Evolutionary conservation across 257 asterid genomes (phyloP), one percentile per base, ranked within the genome.

Genomic region (Lycium barbarum): DNA sequence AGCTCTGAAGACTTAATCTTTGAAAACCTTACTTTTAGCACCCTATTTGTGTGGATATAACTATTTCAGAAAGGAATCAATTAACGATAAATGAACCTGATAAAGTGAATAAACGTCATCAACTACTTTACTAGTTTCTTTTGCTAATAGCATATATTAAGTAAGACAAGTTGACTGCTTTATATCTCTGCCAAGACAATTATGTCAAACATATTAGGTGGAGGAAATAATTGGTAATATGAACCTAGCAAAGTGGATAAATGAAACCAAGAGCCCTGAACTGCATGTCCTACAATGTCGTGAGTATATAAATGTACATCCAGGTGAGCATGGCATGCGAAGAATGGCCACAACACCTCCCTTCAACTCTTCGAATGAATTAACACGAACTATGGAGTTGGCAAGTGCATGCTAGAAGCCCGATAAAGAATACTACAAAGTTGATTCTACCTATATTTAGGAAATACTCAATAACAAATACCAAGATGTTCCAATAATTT

Each of bases 41-140:
- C 18, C 80, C 18, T 22, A 73, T 45, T 47, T 73, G 59, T 47
- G 58, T 73, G 58, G 57, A 43, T 73, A 45, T 59, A 73, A 18
- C 55, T 43, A 18, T 71, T 43, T 71, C 57, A 43, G 5, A 47
- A 12, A 73, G 59, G 6, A n/a, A 47, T 47, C 11, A 45, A 26
- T 68, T 73, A 47, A 73, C 10, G 5, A n/a, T 3, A 73, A 45
- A 73, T 73, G 80, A 73, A 73, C 59, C 58, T 73, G 80, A 47
- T 6, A 73, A 73, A 73, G 80, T 47, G n/a, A 7, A 66, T 11
- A 47, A 47, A 2, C 14, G 40, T 11, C 20, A 73, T 20, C 38
- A 22, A 73, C 38, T 20, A 47, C 80, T 73, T 73, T 10, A 73
- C 59, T 45, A 72, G 40, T 73, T 71, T 73, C 80, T 73, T 72